Evolutionary conservation across 2,329 filamentous ascomycete genomes (phyloP).

Genomic region (Fusarium sp.): DNA sequence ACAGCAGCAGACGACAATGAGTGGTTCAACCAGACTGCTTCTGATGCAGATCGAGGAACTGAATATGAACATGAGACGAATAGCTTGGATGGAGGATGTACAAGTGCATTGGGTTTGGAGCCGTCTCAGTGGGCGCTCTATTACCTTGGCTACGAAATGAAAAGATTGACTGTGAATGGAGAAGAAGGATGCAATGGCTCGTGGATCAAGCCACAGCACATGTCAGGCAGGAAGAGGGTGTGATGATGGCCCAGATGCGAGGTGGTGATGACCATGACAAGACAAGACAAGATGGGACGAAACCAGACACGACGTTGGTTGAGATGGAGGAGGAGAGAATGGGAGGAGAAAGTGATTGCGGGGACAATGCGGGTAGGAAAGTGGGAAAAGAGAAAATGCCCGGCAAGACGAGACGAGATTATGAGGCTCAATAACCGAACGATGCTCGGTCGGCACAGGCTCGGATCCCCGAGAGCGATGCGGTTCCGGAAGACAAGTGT

Average conservation of each 20-base stretch:
- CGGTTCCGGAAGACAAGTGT: constrained; percentile 9
- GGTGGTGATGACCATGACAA: background rate
- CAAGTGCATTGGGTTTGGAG: constrained; percentile 5
- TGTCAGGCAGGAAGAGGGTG: background rate
- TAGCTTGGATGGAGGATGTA: background rate
- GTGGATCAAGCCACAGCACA: background rate
- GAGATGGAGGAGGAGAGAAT: background rate
- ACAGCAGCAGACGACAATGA: constrained; percentile 1
- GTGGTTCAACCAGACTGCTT: background rate
- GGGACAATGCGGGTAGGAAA: background rate
- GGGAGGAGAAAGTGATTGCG: background rate
- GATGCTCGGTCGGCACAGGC: constrained; percentile 26
- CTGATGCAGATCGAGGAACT: background rate
- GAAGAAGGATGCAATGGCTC: background rate
- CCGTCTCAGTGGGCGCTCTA: background rate
- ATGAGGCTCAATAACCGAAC: constrained; percentile 8
- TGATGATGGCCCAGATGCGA: background rate
- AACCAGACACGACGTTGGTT: background rate
- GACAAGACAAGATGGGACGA: background rate
- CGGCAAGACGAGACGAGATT: constrained; percentile 13
- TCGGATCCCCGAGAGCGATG: constrained; percentile 33
- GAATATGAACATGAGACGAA: background rate
- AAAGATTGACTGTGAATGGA: background rate
- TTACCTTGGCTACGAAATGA: constrained; percentile 20
- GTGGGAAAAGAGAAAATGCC: background rate